Conservation (phyloP, 2,329 filamentous ascomycete species). For the Exophiala xenobiotica region DNA sequence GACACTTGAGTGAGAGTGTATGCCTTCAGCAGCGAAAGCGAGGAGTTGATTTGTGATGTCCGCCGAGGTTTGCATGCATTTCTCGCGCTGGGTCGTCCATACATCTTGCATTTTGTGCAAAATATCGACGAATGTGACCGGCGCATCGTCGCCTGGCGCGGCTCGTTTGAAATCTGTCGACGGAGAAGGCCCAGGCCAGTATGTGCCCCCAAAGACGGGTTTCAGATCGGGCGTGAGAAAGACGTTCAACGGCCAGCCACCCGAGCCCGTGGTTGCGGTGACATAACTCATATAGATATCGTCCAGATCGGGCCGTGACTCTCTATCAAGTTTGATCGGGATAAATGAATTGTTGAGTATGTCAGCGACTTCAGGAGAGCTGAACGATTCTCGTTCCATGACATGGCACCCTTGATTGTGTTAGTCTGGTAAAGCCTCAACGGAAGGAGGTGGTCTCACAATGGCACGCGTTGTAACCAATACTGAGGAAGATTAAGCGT, state of each 20-base stretch:
- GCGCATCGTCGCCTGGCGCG: slow-evolving; percentile 47
- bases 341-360: slow-evolving; percentile 86
- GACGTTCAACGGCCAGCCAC: slow-evolving; percentile 95
- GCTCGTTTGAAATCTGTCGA: slow-evolving; percentile 48
- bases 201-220: slow-evolving; percentile 93
- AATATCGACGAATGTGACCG: slow-evolving; percentile 79
- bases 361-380: slow-evolving; percentile 73
- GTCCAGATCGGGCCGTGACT: slow-evolving; percentile 91
- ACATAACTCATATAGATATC: slow-evolving; percentile 98
- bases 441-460: slow-evolving; percentile 58
- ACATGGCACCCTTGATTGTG: slow-evolving; percentile 70
- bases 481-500: slow-evolving; percentile 86
- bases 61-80: slow-evolving; percentile 78
- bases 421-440: neutral
- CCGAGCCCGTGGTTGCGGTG: slow-evolving; percentile 83
- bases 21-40: slow-evolving; percentile 87
- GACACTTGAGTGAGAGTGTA: slow-evolving; percentile 44
- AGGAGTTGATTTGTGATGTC: slow-evolving; percentile 78
- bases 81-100: slow-evolving; percentile 81
- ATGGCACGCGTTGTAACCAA: slow-evolving; percentile 93
- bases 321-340: slow-evolving; percentile 87
- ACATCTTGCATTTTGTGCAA: slow-evolving; percentile 71
- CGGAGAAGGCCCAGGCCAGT: slow-evolving; percentile 78
- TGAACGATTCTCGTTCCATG: slow-evolving; percentile 90
- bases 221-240: slow-evolving; percentile 91